Evolutionary conservation across 2,329 filamentous ascomycete genomes (phyloP).

Genomic region (Talaromyces sp.): DNA sequence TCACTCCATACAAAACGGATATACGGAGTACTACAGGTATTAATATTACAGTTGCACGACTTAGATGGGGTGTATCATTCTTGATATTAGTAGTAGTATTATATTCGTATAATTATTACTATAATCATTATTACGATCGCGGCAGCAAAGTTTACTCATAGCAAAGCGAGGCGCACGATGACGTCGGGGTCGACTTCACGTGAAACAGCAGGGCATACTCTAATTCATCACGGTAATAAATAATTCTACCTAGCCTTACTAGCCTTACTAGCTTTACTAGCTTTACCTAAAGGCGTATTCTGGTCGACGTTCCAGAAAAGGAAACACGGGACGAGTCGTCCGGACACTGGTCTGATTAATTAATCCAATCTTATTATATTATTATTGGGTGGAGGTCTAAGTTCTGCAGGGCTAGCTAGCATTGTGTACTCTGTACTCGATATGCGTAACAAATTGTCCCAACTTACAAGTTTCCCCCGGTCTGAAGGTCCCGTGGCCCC

Average conservation of each 20-base stretch:
- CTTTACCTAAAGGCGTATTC: background rate
- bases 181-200: background rate
- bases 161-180: background rate
- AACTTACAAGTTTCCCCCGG: background rate
- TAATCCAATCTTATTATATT: background rate
- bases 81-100: too few relatives aligned
- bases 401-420: background rate
- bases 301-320: background rate
- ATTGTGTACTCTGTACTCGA: too few relatives aligned
- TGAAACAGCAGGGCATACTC: background rate
- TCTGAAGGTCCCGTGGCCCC: constrained; percentile 6
- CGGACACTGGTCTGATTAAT: background rate
- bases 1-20: too few relatives aligned
- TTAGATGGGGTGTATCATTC: too few relatives aligned
- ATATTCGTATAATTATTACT: too few relatives aligned
- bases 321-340: background rate
- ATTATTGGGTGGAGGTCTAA: too few relatives aligned
- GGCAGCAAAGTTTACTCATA: background rate
- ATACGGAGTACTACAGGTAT: too few relatives aligned
- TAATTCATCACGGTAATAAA: background rate
- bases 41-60: too few relatives aligned
- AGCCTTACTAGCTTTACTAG: too few relatives aligned
- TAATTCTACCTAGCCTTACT: too few relatives aligned
- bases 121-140: background rate
- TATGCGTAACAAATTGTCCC: too few relatives aligned